phyloP scores from a whole-genome alignment of 2,329 filamentous ascomycete species.

The Reticulascus tulasneorum region DNA sequence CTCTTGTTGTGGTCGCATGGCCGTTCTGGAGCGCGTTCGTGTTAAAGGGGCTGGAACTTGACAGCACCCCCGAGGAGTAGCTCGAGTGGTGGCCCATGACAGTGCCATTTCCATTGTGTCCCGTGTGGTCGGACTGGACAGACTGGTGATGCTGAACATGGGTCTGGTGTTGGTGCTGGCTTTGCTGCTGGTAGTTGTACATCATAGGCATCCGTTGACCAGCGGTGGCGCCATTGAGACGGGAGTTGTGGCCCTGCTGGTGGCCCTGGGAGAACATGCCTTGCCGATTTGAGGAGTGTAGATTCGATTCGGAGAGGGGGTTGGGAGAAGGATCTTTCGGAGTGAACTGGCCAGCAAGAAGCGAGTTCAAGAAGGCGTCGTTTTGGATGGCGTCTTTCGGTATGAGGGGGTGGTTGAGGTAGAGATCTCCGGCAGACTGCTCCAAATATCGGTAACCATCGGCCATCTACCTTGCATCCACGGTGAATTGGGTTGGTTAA shows the following conservation, averaged over 20 bases:
- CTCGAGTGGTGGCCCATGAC: constrained; percentile 56
- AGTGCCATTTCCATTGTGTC: constrained; percentile 50
- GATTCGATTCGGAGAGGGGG: constrained; percentile 18
- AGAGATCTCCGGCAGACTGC: constrained; percentile 55
- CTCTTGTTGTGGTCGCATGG: constrained; percentile 43
- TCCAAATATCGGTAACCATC: constrained; percentile 64
- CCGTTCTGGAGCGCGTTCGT: constrained; percentile 54
- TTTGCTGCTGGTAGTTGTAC: constrained; percentile 65
- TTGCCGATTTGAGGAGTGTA: constrained; percentile 21
- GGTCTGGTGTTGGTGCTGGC: constrained; percentile 58
- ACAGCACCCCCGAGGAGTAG: constrained; percentile 60
- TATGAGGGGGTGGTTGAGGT: constrained; percentile 38
- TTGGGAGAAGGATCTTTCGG: constrained; percentile 21
- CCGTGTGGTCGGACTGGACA: constrained; percentile 55
- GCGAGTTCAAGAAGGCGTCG: constrained; percentile 31
- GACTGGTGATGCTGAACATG: constrained; percentile 61
- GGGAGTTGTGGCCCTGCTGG: constrained; percentile 69
- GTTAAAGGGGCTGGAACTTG: constrained; percentile 60
- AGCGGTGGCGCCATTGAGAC: constrained; percentile 67
- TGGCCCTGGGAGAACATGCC: constrained; percentile 72
- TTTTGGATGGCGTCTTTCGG: constrained; percentile 42
- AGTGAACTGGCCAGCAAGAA: constrained; percentile 27
- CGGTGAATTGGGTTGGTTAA: constrained; percentile 4
- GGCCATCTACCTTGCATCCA: constrained; percentile 56
- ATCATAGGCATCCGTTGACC: constrained; percentile 60